phyloP scores from a whole-genome alignment of 192 early-diverging fungal genomes.

The Coemansia asiatica region DNA sequence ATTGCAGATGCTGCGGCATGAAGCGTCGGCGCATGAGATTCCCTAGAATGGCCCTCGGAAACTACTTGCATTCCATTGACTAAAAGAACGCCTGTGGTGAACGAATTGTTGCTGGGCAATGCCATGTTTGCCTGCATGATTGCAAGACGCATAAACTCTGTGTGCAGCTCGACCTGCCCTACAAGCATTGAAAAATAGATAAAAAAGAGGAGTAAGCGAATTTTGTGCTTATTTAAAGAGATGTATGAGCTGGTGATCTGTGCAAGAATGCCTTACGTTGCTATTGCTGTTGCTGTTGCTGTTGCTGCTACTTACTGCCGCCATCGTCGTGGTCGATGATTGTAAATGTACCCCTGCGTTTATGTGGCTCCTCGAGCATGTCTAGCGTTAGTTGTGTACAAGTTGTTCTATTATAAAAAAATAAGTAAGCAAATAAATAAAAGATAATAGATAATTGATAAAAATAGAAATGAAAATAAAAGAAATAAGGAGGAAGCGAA shows the following conservation, averaged over 20 bases:
- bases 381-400: slow-evolving; percentile 6
- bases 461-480: not conserved
- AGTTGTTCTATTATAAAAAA: slow-evolving; percentile 6
- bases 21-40: slow-evolving; percentile 11
- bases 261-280: too few relatives aligned
- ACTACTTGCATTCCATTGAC: slow-evolving; percentile 30
- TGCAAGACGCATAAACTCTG: slow-evolving; percentile 45
- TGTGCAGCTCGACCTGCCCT: slow-evolving; percentile 33
- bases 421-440: not conserved
- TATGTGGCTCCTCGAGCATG: slow-evolving; percentile 1
- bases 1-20: slow-evolving; percentile 38
- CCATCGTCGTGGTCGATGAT: slow-evolving; percentile 40
- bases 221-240: not conserved
- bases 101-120: slow-evolving; percentile 23
- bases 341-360: slow-evolving; percentile 23
- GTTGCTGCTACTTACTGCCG: slow-evolving; percentile 25
- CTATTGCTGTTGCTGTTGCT: too few relatives aligned
- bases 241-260: too few relatives aligned
- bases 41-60: slow-evolving; percentile 35
- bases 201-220: not conserved
- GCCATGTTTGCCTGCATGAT: slow-evolving; percentile 40
- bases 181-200: slow-evolving; percentile 1
- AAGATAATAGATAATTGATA: not conserved
- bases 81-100: slow-evolving; percentile 34
- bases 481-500: not conserved